Evolutionary conservation across 768 basidiomycete genomes (phyloP).

Genomic region (Ramaria sp.): DNA sequence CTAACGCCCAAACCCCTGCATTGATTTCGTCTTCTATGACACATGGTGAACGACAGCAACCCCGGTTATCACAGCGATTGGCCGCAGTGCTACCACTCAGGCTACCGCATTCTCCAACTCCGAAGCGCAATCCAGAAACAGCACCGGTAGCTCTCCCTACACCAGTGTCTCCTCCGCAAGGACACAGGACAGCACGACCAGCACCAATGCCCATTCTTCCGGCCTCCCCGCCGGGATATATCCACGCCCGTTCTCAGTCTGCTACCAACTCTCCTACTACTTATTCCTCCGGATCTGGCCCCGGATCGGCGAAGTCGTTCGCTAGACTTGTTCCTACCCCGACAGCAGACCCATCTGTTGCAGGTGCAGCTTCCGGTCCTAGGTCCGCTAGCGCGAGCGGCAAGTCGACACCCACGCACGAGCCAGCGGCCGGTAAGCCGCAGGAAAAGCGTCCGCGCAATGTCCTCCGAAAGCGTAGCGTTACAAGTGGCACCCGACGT

Average conservation of each 20-base stretch:
- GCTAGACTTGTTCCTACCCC: neutral
- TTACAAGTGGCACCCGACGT: neutral
- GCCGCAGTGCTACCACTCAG: neutral
- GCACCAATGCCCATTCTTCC: too few species aligned
- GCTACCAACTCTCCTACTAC: neutral
- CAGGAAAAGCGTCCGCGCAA: constrained; percentile 1
- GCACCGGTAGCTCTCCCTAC: neutral
- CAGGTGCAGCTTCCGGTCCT: neutral
- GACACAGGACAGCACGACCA: neutral
- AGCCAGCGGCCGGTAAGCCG: neutral
- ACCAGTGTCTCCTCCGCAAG: neutral
- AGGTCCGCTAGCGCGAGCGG: neutral
- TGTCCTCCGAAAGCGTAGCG: constrained; percentile 4
- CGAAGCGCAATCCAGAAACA: neutral
- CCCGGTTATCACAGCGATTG: neutral
- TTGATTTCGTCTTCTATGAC: neutral
- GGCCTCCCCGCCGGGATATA: neutral
- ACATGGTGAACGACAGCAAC: neutral
- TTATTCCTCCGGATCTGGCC: neutral
- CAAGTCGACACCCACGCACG: neutral
- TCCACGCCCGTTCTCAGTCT: neutral
- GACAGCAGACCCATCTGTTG: too few species aligned
- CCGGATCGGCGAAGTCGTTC: neutral
- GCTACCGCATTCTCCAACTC: neutral
- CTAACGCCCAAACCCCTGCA: neutral